phyloP scores from a whole-genome alignment of 305 asterid genomes.

The Nicotiana rustica region DNA sequence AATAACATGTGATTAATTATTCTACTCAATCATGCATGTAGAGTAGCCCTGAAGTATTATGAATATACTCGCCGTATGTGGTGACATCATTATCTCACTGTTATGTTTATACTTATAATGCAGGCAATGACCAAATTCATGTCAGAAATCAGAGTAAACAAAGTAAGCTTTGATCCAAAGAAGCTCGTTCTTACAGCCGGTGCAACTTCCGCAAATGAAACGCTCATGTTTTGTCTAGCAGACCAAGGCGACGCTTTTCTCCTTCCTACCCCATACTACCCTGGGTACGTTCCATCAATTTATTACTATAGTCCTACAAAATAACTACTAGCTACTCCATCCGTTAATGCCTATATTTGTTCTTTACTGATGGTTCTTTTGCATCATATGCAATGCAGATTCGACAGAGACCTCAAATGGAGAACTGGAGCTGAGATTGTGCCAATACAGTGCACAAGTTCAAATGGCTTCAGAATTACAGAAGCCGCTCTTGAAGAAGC shows the following conservation, averaged over 20 bases:
- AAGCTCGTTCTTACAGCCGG: conserved; percentile 91
- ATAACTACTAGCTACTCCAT: too few relatives aligned
- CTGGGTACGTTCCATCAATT: conserved; percentile 62
- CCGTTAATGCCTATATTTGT: too few relatives aligned
- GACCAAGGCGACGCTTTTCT: conserved; percentile 87
- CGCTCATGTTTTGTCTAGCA: conserved; percentile 84
- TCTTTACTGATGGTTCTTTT: background rate
- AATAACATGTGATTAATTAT: background rate
- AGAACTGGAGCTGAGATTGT: conserved; percentile 87
- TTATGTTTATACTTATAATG: conserved; percentile 20
- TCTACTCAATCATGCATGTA: background rate
- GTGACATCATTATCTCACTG: conserved; percentile 32
- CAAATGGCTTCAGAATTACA: conserved; percentile 74
- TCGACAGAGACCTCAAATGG: conserved; percentile 95
- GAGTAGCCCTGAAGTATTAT: background rate
- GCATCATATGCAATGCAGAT: conserved; percentile 55
- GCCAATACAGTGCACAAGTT: conserved; percentile 75
- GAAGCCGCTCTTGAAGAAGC: conserved; percentile 78
- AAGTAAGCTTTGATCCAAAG: conserved; percentile 64
- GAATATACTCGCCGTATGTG: background rate
- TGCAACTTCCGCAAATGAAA: conserved; percentile 92
- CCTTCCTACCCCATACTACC: conserved; percentile 94
- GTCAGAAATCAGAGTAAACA: conserved; percentile 89
- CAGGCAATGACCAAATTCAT: conserved; percentile 84
- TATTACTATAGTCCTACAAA: too few relatives aligned